phyloP scores from a whole-genome alignment of 2,329 filamentous ascomycete genomes.

The Arachnopeziza araneosa region DNA sequence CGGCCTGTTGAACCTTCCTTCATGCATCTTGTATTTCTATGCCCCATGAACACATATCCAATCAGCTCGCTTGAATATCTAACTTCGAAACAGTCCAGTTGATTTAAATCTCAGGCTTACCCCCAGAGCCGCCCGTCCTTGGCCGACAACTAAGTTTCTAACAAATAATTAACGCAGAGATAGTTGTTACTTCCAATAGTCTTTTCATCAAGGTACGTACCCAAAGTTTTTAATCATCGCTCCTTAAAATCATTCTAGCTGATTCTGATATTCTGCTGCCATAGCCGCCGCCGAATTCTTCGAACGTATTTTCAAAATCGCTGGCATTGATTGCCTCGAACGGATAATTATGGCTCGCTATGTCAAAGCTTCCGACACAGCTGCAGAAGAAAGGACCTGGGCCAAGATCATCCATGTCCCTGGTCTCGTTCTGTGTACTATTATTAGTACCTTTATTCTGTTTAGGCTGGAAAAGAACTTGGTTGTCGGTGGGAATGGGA shows the following conservation, averaged over 20 bases:
- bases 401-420: background rate
- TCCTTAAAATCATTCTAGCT: background rate
- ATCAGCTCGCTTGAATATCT: no score
- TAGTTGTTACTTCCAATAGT: background rate
- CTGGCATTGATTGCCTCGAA: background rate
- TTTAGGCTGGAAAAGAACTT: background rate
- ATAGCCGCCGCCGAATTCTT: background rate
- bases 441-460: background rate
- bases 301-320: background rate
- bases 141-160: background rate
- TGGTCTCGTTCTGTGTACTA: background rate
- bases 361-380: background rate
- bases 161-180: background rate
- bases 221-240: background rate
- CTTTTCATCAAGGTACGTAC: background rate
- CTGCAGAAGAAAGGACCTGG: background rate
- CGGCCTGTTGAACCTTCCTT: no score
- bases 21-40: no score
- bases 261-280: background rate
- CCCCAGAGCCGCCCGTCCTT: background rate
- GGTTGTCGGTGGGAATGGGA: background rate
- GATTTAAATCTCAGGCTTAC: background rate
- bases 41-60: no score
- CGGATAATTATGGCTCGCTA: background rate
- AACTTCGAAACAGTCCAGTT: background rate